A percentile compares a stretch with the other conserved stretches of the same genome.
Evolutionary conservation across 108 stramenopile genomes (phyloP).

Genomic region (Chaetoceros tenuissimus): DNA sequence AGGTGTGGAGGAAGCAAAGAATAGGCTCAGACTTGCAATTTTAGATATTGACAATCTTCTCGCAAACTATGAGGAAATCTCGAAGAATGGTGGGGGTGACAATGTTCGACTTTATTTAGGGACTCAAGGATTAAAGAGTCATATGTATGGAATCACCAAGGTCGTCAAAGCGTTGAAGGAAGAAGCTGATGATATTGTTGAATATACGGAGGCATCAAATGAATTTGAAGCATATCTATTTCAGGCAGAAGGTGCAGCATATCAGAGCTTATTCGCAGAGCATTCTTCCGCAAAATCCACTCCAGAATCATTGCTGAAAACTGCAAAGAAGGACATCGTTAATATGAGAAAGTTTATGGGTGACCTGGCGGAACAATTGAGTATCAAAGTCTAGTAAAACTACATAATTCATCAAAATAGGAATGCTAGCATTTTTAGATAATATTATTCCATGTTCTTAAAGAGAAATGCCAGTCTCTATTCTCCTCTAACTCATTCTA

Average conservation of each 20-base stretch:
- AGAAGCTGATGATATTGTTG: conserved; percentile 49
- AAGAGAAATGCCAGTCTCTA: neutral
- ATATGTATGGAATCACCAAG: conserved; percentile 50
- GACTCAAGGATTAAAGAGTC: conserved; percentile 38
- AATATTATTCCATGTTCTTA: too few species aligned
- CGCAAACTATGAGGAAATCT: conserved; percentile 39
- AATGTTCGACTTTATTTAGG: conserved; percentile 47
- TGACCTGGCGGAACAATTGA: conserved; percentile 31
- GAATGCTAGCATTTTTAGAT: too few species aligned
- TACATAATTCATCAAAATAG: too few species aligned
- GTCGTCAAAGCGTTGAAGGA: conserved; percentile 35
- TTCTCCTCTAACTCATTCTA: neutral
- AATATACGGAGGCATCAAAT: conserved; percentile 42
- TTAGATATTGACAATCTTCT: conserved; percentile 38
- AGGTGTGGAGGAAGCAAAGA: conserved; percentile 20
- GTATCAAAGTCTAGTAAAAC: conserved; percentile 16
- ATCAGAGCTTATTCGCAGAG: conserved; percentile 52
- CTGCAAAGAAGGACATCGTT: conserved; percentile 35
- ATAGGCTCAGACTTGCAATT: conserved; percentile 31
- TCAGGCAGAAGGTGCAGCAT: conserved; percentile 52
- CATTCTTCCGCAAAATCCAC: conserved; percentile 42
- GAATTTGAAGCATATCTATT: conserved; percentile 47
- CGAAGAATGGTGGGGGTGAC: conserved; percentile 40
- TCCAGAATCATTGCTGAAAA: conserved; percentile 35
- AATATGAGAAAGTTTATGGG: conserved; percentile 41